Conservation (phyloP, 352 stramenopile genomes). For the Pythium graminicola region DNA sequence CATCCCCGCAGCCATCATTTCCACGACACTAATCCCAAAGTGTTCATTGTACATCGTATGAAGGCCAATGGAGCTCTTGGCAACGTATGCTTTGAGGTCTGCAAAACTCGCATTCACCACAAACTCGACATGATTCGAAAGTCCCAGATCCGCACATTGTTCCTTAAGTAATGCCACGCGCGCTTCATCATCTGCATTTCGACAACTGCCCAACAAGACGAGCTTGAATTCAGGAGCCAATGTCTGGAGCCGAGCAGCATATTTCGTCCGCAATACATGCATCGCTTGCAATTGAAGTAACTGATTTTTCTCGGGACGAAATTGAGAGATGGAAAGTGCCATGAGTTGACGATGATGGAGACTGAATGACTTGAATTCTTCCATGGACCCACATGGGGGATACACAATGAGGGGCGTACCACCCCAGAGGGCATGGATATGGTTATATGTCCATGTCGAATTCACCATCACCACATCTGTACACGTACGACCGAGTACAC, state of each 20-base stretch:
- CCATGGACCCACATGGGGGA: conserved; percentile 92
- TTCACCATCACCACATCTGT: conserved; percentile 95
- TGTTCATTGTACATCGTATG: conserved; percentile 99
- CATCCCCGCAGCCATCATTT: conserved; percentile 98
- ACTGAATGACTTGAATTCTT: conserved; percentile 62
- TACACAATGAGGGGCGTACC: conserved; percentile 82
- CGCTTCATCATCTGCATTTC: conserved; percentile 89
- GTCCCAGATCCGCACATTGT: conserved; percentile 66
- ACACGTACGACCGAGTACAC: conserved; percentile 76
- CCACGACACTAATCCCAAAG: conserved; percentile 99
- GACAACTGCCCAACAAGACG: conserved; percentile 94
- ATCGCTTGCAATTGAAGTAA: conserved; percentile 91
- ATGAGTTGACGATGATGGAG: conserved; percentile 54
- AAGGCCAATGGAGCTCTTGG: conserved; percentile 87
- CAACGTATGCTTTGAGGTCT: conserved; percentile 87
- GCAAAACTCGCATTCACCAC: conserved; percentile 93
- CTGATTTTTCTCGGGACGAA: conserved; percentile 99
- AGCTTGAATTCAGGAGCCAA: conserved; percentile 71
- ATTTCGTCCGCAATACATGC: conserved; percentile 49
- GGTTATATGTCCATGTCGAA: conserved; percentile 96
- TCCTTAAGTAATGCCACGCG: conserved; percentile 84
- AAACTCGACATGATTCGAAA: conserved; percentile 89
- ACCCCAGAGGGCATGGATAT: conserved; percentile 94
- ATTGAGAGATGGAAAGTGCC: conserved; percentile 96
- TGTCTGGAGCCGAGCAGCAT: conserved; percentile 17